These are phyloP conservation scores for Ampelocalamus luodianensis DNA, from an alignment of 176 grass and related monocot genomes.

Conservation along the genomic window DNA sequence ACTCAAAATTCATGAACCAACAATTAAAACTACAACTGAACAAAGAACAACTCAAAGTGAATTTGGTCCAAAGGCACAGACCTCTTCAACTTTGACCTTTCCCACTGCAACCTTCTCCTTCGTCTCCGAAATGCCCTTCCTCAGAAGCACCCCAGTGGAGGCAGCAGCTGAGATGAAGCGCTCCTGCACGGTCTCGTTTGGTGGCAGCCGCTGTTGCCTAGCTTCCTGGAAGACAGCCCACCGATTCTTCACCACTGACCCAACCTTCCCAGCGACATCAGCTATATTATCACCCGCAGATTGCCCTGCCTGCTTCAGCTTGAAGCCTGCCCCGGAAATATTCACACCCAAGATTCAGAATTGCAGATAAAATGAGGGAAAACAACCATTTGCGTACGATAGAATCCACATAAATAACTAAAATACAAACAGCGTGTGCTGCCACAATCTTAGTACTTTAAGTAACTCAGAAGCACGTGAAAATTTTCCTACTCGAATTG, in stretches of 20 bases:
- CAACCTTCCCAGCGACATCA: slow-evolving; percentile 83
- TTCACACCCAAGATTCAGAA: slow-evolving; percentile 29
- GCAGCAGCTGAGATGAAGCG: slow-evolving; percentile 80
- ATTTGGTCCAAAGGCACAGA: slow-evolving; percentile 19
- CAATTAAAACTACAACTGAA: neutral
- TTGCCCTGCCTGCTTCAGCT: slow-evolving; percentile 85
- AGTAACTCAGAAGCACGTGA: slow-evolving; percentile 8
- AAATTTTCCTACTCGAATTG: neutral
- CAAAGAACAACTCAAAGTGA: neutral
- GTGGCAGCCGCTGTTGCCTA: slow-evolving; percentile 61
- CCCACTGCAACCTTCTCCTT: slow-evolving; percentile 95
- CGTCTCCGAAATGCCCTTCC: slow-evolving; percentile 86
- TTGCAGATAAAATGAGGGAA: neutral
- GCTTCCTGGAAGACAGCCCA: slow-evolving; percentile 86
- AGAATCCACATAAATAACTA: neutral
- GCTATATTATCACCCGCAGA: slow-evolving; percentile 83
- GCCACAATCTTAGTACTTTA: neutral
- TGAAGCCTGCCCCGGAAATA: slow-evolving; percentile 58
- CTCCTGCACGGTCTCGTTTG: slow-evolving; percentile 80
- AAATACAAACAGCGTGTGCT: neutral
- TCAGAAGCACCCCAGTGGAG: slow-evolving; percentile 78
- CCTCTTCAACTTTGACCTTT: slow-evolving; percentile 99
- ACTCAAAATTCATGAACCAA: neutral
- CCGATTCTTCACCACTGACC: slow-evolving; percentile 78
- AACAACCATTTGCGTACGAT: neutral